These are phyloP conservation scores for Pilatotrama ljubarskyi DNA, from an alignment of 768 basidiomycete species.

Conservation along the genomic window DNA sequence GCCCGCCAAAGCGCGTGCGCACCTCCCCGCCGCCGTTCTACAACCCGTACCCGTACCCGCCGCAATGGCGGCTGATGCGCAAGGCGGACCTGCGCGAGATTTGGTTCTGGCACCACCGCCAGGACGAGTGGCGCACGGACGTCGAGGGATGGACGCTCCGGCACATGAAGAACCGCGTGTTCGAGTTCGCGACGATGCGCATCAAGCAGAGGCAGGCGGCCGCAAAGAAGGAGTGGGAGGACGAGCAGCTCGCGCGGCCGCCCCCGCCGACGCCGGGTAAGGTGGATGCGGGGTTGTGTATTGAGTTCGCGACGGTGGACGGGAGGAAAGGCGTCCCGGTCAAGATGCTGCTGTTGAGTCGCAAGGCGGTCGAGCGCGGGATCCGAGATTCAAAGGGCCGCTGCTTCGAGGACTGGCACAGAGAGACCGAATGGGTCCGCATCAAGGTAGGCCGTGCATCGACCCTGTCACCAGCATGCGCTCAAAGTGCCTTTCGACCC, in stretches of 20 bases:
- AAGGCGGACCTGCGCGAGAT: neutral
- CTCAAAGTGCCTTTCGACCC: neutral
- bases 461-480: neutral
- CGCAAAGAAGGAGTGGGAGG: constrained; percentile 3
- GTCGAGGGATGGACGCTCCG: neutral
- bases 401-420: neutral
- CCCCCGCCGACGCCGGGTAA: neutral
- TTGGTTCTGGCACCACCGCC: neutral
- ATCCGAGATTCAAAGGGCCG: neutral
- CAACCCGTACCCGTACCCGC: constrained; percentile 18
- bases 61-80: neutral
- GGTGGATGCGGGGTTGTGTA: neutral
- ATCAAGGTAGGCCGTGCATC: neutral
- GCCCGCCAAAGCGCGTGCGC: neutral
- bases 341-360: constrained; percentile 4
- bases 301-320: constrained; percentile 3
- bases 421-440: constrained; percentile 13
- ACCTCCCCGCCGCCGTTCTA: constrained; percentile 1
- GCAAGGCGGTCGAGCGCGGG: constrained; percentile 8
- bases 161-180: neutral
- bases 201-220: neutral
- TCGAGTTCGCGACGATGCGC: neutral
- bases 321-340: constrained; percentile 8
- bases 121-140: constrained; percentile 7
- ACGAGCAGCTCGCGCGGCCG: neutral